Percentiles rank a stretch among this genome's conserved stretches.
Evolutionary conservation across 2,329 filamentous ascomycete species (phyloP).

Genomic region (Botrytis elliptica): DNA sequence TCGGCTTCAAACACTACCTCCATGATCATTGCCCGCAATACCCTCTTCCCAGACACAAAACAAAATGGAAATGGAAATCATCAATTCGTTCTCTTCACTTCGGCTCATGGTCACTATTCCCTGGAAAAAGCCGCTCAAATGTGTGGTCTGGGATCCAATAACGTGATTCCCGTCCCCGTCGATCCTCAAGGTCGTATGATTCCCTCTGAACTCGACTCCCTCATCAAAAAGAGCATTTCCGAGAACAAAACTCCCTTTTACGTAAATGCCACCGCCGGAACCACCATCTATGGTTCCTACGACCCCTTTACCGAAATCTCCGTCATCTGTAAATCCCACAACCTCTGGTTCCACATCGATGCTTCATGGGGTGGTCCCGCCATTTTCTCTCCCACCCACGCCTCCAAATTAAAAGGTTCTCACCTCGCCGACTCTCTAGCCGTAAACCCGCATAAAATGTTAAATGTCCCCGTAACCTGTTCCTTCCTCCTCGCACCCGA

Average conservation of each 20-base stretch:
- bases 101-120: constrained; percentile 87
- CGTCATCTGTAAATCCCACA: constrained; percentile 65
- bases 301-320: constrained; percentile 74
- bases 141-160: constrained; percentile 74
- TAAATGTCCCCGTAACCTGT: constrained; percentile 86
- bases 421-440: constrained; percentile 79
- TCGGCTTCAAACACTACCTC: constrained; percentile 82
- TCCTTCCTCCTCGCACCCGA: constrained; percentile 83
- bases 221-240: constrained; percentile 59
- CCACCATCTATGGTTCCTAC: constrained; percentile 87
- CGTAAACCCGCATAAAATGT: constrained; percentile 96
- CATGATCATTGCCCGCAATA: constrained; percentile 84
- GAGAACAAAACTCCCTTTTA: constrained; percentile 83
- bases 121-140: constrained; percentile 94
- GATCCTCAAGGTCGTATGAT: constrained; percentile 72
- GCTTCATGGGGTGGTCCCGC: constrained; percentile 87
- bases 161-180: constrained; percentile 73
- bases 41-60: constrained; percentile 77
- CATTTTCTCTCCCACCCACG: constrained; percentile 68
- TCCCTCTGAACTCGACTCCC: constrained; percentile 59
- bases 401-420: constrained; percentile 64
- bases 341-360: constrained; percentile 91
- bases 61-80: constrained; percentile 62
- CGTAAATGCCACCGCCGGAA: constrained; percentile 93
- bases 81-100: constrained; percentile 83